Percentiles rank a stretch among this genome's conserved stretches.
phyloP scores from a whole-genome alignment of 306 rosid genomes.

The Rubus parviflorus region DNA sequence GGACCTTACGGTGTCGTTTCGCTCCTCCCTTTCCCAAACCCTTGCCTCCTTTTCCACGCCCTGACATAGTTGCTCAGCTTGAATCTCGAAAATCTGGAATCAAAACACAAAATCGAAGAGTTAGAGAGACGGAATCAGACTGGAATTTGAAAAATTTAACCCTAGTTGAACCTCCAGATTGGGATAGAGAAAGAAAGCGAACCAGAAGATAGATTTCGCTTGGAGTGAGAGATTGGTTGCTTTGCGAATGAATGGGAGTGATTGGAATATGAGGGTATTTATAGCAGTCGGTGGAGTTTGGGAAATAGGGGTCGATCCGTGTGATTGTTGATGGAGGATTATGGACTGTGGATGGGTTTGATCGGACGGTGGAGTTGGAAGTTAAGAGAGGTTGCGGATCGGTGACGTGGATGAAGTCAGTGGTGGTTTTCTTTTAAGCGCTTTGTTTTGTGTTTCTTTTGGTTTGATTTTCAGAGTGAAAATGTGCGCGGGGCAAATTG shows the following conservation, averaged over 20 bases:
- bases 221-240: background rate
- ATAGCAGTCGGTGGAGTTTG: constrained; percentile 10
- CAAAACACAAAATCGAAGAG: background rate
- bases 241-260: background rate
- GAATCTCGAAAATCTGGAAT: background rate
- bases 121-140: background rate
- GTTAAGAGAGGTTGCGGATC: constrained; percentile 14
- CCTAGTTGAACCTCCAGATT: background rate
- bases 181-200: too few species aligned
- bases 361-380: constrained; percentile 17
- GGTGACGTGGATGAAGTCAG: constrained; percentile 36
- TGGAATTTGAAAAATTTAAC: background rate
- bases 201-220: background rate
- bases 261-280: background rate
- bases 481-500: constrained; percentile 14
- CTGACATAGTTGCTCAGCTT: constrained; percentile 41
- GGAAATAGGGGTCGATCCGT: constrained; percentile 25
- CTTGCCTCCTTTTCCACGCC: constrained; percentile 74
- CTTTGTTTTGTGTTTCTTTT: constrained; percentile 5
- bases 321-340: background rate
- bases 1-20: constrained; percentile 66
- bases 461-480: constrained; percentile 10
- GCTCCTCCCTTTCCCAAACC: constrained; percentile 82
- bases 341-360: constrained; percentile 17
- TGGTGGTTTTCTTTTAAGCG: background rate